Percentiles rank a stretch among this genome's conserved stretches.
Evolutionary conservation across 352 stramenopile genomes (phyloP).

Genomic region (Thalassiosira hispida): DNA sequence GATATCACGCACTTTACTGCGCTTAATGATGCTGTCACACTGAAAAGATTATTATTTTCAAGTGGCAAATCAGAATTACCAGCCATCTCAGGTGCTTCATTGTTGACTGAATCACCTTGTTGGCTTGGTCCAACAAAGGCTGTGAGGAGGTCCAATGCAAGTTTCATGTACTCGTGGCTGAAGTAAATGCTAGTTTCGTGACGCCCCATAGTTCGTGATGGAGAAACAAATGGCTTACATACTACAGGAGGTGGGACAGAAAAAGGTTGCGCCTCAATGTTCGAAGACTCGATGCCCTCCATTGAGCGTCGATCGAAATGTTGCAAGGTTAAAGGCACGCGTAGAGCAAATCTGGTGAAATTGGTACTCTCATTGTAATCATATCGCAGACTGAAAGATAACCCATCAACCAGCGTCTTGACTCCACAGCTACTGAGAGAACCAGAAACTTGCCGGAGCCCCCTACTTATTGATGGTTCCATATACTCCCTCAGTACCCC

Average conservation of each 20-base stretch:
- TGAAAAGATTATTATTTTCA: conserved; percentile 58
- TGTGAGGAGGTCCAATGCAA: conserved; percentile 53
- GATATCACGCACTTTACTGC: conserved; percentile 75
- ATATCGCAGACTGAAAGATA: conserved; percentile 80
- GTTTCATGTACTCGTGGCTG: conserved; percentile 68
- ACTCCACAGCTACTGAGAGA: conserved; percentile 52
- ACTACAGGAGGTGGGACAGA: conserved; percentile 62
- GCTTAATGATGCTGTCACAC: conserved; percentile 61
- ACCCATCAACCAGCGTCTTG: conserved; percentile 74
- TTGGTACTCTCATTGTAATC: conserved; percentile 73
- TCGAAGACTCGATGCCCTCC: conserved; percentile 60
- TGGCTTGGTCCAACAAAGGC: conserved; percentile 50
- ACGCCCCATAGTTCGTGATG: conserved; percentile 49
- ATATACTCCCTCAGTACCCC: conserved; percentile 62
- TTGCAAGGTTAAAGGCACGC: conserved; percentile 64
- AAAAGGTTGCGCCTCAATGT: conserved; percentile 67
- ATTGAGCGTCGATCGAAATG: conserved; percentile 58
- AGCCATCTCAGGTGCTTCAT: conserved; percentile 7
- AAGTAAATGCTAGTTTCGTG: conserved; percentile 63
- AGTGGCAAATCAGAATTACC: conserved; percentile 12
- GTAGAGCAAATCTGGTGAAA: conserved; percentile 71
- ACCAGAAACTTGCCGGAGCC: conserved; percentile 57
- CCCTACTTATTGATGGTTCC: conserved; percentile 48
- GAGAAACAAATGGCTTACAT: conserved; percentile 67
- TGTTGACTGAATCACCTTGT: conserved; percentile 18